These are phyloP conservation scores for Arthrobotrys iridis DNA, from an alignment of 2,329 filamentous ascomycete genomes.

Conservation along the genomic window DNA sequence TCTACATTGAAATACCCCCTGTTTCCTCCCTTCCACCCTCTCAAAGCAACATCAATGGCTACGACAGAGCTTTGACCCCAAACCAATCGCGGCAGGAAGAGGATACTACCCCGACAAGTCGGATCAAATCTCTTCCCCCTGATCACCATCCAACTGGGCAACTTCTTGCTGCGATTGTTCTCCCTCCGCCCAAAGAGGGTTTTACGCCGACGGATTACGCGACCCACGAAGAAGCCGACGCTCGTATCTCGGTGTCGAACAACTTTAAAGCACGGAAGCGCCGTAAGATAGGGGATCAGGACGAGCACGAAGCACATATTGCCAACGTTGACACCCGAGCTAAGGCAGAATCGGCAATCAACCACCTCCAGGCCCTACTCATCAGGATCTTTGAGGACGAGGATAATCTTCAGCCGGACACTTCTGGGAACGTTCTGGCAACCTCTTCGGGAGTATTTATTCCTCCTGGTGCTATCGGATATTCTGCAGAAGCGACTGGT, in stretches of 20 bases:
- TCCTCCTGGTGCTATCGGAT: slow-evolving; percentile 68
- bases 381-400: slow-evolving; percentile 80
- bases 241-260: slow-evolving; percentile 15
- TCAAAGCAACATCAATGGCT: slow-evolving; percentile 33
- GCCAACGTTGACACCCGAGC: slow-evolving; percentile 80
- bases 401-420: slow-evolving; percentile 72
- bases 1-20: slow-evolving; percentile 46
- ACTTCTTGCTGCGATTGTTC: slow-evolving; percentile 55
- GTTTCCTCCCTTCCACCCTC: slow-evolving; percentile 23
- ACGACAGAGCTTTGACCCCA: slow-evolving; percentile 13
- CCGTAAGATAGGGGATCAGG: slow-evolving; percentile 66
- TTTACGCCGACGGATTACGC: slow-evolving; percentile 37
- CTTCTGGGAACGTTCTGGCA: slow-evolving; percentile 61
- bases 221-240: slow-evolving; percentile 30
- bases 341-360: slow-evolving; percentile 77
- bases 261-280: slow-evolving; percentile 44
- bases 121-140: neutral
- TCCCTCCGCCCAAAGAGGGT: slow-evolving; percentile 55
- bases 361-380: slow-evolving; percentile 75
- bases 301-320: slow-evolving; percentile 69
- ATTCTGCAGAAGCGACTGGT: slow-evolving; percentile 63
- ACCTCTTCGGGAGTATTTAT: slow-evolving; percentile 69
- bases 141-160: slow-evolving; percentile 43
- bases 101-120: neutral
- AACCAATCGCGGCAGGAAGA: slow-evolving; percentile 6